Base-by-base conservation (phyloP, 2,329 filamentous ascomycete species). In the Xylaria multiplex region DNA sequence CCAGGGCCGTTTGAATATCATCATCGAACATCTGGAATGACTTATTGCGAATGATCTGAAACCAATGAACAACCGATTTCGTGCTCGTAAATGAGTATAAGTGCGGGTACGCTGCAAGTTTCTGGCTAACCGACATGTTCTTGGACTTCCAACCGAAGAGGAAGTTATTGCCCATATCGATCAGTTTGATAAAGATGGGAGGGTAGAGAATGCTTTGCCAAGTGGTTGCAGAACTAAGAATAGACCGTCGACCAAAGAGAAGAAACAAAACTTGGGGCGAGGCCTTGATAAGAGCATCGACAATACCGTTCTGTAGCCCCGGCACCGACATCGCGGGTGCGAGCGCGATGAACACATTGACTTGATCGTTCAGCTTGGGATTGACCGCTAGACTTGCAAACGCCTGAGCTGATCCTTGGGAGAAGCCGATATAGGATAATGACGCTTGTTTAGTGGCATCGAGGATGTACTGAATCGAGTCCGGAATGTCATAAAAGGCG, bases 11-110 rank as follows among this genome's bases (percentile, higher is more conserved):
- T 64, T 93, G 91, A 0, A 96, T 87, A 73, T 98, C 95, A 76
- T 99, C 96, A 76, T 99, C 96, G 78, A 94, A 98, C 92, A 99
- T 97, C 79, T 99, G 96, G 79, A 99, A 98, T 30, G 89, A 93
- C 74, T 93, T 92, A 74, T 95, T 97, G 70, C 96, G 91, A 74
- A 99, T 99, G 76, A 99, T 97, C 77, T 99, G 96, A 78, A 99
- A 99, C 96, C 96, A 99, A 77, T 99, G 96, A 0, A 99, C 96
- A 8, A 99, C 93, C 22, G 91, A 94, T 80, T 99, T 99, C 64
- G 93, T 97, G 77, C 93, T 97, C 0, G 95, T 97, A 78, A 95
- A 98, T 0, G 94, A 97, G 81, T 97, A 99, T 0, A 99, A 82
- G 81, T 99, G 96, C 9, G 95, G 91, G 77, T 99, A 99, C 1